phyloP scores from a whole-genome alignment of 2,329 filamentous ascomycete genomes.

The Venturiaceae sp. region DNA sequence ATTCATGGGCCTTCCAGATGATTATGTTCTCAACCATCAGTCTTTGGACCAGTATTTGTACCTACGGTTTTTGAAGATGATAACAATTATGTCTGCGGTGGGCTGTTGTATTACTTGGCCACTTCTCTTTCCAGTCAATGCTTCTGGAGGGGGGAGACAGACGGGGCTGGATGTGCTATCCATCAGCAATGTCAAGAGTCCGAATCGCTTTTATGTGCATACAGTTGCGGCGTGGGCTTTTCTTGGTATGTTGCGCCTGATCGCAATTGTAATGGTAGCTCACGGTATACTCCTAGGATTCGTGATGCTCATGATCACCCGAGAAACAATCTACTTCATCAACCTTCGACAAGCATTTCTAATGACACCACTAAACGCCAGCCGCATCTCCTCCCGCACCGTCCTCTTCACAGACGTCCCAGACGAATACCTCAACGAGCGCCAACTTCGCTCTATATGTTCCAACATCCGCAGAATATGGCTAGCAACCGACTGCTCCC shows the following conservation, averaged over 20 bases:
- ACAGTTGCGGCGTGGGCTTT: conserved; percentile 73
- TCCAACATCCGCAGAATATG: conserved; percentile 42
- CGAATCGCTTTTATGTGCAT: conserved; percentile 67
- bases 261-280: background rate
- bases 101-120: conserved; percentile 83
- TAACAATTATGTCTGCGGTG: conserved; percentile 69
- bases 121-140: conserved; percentile 79
- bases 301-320: conserved; percentile 76
- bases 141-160: conserved; percentile 60
- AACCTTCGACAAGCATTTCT: conserved; percentile 89
- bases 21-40: conserved; percentile 78
- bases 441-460: conserved; percentile 24
- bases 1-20: conserved; percentile 52
- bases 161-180: conserved; percentile 66
- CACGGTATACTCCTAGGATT: conserved; percentile 43
- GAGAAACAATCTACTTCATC: conserved; percentile 86
- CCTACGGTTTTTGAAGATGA: conserved; percentile 75
- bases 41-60: conserved; percentile 89
- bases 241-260: conserved; percentile 41
- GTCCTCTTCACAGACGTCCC: conserved; percentile 62
- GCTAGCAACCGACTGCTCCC: conserved; percentile 67
- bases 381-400: conserved; percentile 79
- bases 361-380: conserved; percentile 72
- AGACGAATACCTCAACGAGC: conserved; percentile 26
- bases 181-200: conserved; percentile 64